These are phyloP conservation scores for Suillus fuscotomentosus DNA, from an alignment of 768 basidiomycete species.

Conservation along the genomic window DNA sequence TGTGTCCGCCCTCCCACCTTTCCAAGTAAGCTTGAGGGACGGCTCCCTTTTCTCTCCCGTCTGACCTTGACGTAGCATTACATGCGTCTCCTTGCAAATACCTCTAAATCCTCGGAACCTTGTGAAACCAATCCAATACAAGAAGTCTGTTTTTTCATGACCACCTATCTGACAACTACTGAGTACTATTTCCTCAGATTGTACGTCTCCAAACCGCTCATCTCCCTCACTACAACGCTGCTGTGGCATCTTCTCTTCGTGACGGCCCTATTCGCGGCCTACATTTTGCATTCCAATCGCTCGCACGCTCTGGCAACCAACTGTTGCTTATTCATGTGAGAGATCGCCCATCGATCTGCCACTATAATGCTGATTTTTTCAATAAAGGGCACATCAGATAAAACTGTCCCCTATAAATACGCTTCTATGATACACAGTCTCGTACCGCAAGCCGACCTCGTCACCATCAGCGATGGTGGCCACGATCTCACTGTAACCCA, in stretches of 20 bases:
- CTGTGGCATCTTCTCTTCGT: slow-evolving; percentile 72
- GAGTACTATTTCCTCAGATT: slow-evolving; percentile 40
- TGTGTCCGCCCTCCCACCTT: slow-evolving; percentile 58
- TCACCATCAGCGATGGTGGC: slow-evolving; percentile 28
- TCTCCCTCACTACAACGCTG: slow-evolving; percentile 70
- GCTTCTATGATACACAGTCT: slow-evolving; percentile 28
- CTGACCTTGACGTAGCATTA: slow-evolving; percentile 39
- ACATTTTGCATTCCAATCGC: slow-evolving; percentile 47
- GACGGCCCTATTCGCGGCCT: slow-evolving; percentile 72
- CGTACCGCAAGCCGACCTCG: slow-evolving; percentile 26
- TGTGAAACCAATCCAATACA: slow-evolving; percentile 34
- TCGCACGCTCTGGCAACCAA: slow-evolving; percentile 44
- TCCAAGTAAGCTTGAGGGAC: slow-evolving; percentile 45
- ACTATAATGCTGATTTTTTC: background rate
- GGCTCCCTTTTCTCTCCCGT: background rate
- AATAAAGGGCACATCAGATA: slow-evolving; percentile 31
- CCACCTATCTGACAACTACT: background rate
- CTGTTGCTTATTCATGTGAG: slow-evolving; percentile 68
- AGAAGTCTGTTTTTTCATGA: slow-evolving; percentile 34
- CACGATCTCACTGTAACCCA: slow-evolving; percentile 34
- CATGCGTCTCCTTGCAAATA: slow-evolving; percentile 48
- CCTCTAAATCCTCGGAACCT: slow-evolving; percentile 20
- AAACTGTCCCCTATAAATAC: slow-evolving; percentile 32
- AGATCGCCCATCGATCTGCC: background rate
- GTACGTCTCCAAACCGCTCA: slow-evolving; percentile 78